Base-by-base conservation (phyloP, 176 grass and related monocot genomes). In the Cenchrus fungigraminus region DNA sequence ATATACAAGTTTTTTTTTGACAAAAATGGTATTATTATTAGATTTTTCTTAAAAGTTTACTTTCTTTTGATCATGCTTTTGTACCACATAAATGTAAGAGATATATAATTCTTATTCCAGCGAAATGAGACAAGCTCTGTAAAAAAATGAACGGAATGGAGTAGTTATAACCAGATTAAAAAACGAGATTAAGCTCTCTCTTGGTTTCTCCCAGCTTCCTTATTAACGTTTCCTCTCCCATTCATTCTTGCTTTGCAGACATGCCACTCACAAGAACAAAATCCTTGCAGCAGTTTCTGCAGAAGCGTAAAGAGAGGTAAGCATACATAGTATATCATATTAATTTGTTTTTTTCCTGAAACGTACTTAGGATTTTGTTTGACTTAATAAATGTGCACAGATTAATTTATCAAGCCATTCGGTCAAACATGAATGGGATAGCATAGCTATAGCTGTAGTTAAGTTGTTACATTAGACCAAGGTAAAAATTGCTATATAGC, bases 231-330 rank as follows among this genome's bases (percentile, higher is more conserved):
- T 31, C 28, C 50, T 47, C 16, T 65, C 58, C 19, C 65, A 60
- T 66, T 43, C 20, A 14, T 65, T 84, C 32, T 53, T 86, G 31
- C n/a, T 84, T 65, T 53, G 65, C 64, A 93, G 87, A 93, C 61
- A 88, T 84, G 44, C 92, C 94, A 2, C 82, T 94, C 37, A 74
- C 92, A 45, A 90, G 94, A 79, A 92, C 90, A 49, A 92, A 88
- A 71, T 97, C 94, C 31, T 40, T 97, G 80, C 94, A 92, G 68
- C 89, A 85, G 29, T 97, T 97, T 73, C 72, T 97, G 9, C 77
- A 32, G 17, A 97, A 90, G 83, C 68, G 92, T 60, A 92, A 94
- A 70, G 74, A 86, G 68, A 92, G 94, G 94, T 97, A 93, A 73
- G 4, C 20, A 60, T 8, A 60, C 20, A 22, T 9, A 59, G 49